Conservation (phyloP, 768 basidiomycete species). For the Suillus subalutaceus region DNA sequence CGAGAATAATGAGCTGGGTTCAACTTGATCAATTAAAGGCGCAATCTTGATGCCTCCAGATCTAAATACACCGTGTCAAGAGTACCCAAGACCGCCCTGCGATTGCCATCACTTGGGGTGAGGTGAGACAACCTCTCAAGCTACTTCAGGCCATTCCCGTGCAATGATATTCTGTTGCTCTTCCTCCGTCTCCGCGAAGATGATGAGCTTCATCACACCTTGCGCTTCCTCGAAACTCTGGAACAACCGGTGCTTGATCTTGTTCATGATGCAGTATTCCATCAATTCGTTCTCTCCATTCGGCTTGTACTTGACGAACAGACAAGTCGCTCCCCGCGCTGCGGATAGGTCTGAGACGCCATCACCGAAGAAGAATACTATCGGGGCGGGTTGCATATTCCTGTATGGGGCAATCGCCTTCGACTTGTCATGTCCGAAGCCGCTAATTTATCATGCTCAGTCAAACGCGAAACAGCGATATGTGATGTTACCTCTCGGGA, state of each 20-base stretch:
- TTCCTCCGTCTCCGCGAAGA: conserved; percentile 67
- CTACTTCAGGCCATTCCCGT: conserved; percentile 9
- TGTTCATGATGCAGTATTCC: conserved; percentile 76
- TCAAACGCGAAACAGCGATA: background rate
- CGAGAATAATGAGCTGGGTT: background rate
- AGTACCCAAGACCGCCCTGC: background rate
- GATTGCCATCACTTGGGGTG: background rate
- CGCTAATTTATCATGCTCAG: conserved; percentile 42
- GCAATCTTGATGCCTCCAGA: background rate
- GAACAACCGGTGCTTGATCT: conserved; percentile 82
- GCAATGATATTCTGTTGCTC: conserved; percentile 1
- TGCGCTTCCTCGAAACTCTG: conserved; percentile 67
- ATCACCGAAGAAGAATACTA: conserved; percentile 96
- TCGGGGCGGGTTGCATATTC: conserved; percentile 68
- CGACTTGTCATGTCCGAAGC: conserved; percentile 95
- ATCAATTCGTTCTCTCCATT: conserved; percentile 87
- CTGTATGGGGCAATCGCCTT: conserved; percentile 92
- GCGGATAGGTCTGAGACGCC: conserved; percentile 97
- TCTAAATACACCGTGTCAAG: background rate
- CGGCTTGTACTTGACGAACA: conserved; percentile 88
- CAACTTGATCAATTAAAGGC: background rate
- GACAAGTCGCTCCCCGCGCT: conserved; percentile 86
- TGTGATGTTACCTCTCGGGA: conserved; percentile 69
- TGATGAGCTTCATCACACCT: conserved; percentile 63
- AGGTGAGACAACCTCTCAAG: background rate